phyloP scores from a whole-genome alignment of 2,329 filamentous ascomycete species.

The Apiospora saccharicola region DNA sequence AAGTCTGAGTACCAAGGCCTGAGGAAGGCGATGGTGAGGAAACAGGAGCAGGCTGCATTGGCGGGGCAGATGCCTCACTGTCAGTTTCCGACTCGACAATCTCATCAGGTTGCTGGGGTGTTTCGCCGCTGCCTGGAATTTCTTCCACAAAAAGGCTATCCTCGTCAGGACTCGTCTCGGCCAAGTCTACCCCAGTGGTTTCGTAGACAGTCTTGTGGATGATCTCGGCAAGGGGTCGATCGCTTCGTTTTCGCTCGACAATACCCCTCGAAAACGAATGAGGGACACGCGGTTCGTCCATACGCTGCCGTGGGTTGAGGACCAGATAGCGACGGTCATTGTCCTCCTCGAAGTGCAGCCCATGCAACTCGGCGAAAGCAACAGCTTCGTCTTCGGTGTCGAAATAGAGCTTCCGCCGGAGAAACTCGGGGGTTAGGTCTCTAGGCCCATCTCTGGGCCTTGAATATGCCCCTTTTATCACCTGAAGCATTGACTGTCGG shows the following conservation, averaged over 20 bases:
- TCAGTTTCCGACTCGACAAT: slow-evolving; percentile 12
- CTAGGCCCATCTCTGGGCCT: slow-evolving; percentile 64
- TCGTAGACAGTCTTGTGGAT: slow-evolving; percentile 63
- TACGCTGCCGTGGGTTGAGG: slow-evolving; percentile 50
- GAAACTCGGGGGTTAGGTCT: slow-evolving; percentile 63
- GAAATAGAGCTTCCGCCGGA: slow-evolving; percentile 69
- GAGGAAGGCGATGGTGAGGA: not conserved
- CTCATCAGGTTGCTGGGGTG: not conserved
- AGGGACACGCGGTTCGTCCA: slow-evolving; percentile 58
- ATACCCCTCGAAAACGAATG: slow-evolving; percentile 64
- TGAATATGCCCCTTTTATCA: slow-evolving; percentile 62
- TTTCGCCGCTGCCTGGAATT: not conserved
- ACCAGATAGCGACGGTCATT: slow-evolving; percentile 50
- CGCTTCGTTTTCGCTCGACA: slow-evolving; percentile 67
- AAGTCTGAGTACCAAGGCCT: not conserved
- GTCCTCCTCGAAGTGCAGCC: slow-evolving; percentile 58
- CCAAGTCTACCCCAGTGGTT: slow-evolving; percentile 26
- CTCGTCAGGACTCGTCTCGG: slow-evolving; percentile 24
- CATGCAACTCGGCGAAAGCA: slow-evolving; percentile 67
- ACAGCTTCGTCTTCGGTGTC: slow-evolving; percentile 73
- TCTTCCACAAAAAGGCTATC: slow-evolving; percentile 41
- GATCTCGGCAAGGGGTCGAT: slow-evolving; percentile 58
- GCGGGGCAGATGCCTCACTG: not conserved
- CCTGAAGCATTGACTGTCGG: slow-evolving; percentile 64
- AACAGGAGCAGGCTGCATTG: not conserved